Percentiles rank a stretch among this genome's conserved stretches.
phyloP scores from a whole-genome alignment of 2,329 filamentous ascomycete genomes.

The Trichoderma sp. region DNA sequence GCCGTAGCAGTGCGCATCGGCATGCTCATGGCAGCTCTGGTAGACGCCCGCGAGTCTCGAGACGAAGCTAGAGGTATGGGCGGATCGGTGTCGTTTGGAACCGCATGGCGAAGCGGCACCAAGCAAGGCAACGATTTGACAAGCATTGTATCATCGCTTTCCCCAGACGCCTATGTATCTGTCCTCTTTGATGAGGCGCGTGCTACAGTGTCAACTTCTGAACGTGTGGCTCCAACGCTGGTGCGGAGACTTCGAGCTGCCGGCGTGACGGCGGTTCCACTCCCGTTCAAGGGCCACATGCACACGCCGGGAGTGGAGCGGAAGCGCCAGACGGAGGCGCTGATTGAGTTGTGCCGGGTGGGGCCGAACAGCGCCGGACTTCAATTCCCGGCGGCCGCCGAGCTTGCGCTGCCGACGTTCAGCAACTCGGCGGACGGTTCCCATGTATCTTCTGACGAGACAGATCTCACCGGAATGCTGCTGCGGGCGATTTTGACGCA shows the following conservation, averaged over 20 bases:
- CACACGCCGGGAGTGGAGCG: background rate
- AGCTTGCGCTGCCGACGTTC: background rate
- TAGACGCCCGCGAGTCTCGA: background rate
- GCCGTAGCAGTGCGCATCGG: background rate
- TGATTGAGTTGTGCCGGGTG: background rate
- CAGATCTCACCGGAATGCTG: background rate
- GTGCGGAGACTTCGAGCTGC: background rate
- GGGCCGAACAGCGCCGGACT: background rate
- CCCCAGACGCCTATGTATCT: background rate
- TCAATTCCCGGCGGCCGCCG: background rate
- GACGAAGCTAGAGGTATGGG: background rate
- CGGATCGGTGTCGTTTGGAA: background rate
- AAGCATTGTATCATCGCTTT: background rate
- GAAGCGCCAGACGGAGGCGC: background rate
- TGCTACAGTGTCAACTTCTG: background rate
- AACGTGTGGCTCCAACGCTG: background rate
- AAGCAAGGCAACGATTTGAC: background rate
- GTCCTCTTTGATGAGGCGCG: background rate
- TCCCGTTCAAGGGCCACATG: background rate
- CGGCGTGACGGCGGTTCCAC: background rate
- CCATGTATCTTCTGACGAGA: background rate
- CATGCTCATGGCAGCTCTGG: background rate
- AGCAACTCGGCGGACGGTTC: background rate
- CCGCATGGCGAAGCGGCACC: background rate
- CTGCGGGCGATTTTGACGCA: background rate